Base-by-base conservation (phyloP, 1,284 basidiomycete species). In the Microbotryum saponariae region DNA sequence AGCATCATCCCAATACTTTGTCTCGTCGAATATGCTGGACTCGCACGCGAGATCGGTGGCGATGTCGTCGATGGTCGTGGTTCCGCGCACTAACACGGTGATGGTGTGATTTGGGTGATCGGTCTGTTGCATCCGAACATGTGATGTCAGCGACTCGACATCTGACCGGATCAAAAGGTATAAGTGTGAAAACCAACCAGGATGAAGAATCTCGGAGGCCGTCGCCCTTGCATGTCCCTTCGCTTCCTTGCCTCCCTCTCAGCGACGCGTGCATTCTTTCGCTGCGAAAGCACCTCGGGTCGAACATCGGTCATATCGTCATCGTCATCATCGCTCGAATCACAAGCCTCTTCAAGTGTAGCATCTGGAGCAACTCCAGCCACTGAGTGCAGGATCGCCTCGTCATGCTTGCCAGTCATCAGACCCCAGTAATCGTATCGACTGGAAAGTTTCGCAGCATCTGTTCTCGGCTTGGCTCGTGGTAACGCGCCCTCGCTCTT, bases 41-140 rank as follows among this genome's bases (percentile, higher is more conserved):
- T 74, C 73, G 66, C 74, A 75, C 2, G 73, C 74, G 7, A 75
- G 65, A 57, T 75, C 73, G 29, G 72, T 71, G 0, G 72, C 71
- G 14, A 74, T 48, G 47, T 75, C 74, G 37, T 73, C 73, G 18
- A 74, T 56, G 8, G 58, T 67, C 20, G 74, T 63, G 29, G 72
- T 74, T 14, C 74, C 74, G 1, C 74, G 70, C 10, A 74, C 62
- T 0, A 73, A 68, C 5, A 74, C 60, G 46, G 72, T 66, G 55
- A 74, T 69, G 2, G 67, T 70, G 49, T 60, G 62, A 25, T 68
- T 61, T 3, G 66, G 61, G 27, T 74, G 71, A 45, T 73, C 70
- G 2, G 72, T 73, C 57, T 58, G 57, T 8, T 7, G 14, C 37
- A 42, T 16, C 14, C 37, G 16, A 42, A 42, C 14, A 42, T 42